These are phyloP conservation scores for Aureoboletus auriporus DNA, from an alignment of 768 basidiomycete genomes.

Conservation along the genomic window DNA sequence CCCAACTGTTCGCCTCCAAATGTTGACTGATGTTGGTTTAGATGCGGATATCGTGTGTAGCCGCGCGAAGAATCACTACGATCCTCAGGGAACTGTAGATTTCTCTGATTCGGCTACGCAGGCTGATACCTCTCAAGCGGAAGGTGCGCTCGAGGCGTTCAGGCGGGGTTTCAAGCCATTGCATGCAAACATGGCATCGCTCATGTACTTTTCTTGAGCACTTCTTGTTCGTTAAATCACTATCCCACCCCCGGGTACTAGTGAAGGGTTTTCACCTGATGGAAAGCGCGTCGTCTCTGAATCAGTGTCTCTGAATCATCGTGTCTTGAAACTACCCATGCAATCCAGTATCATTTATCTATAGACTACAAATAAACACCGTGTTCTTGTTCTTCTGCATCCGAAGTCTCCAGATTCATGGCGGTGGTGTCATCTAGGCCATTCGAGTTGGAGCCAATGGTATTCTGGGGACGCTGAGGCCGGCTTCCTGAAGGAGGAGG, in stretches of 20 bases:
- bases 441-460: conserved; percentile 9
- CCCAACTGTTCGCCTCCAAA: background rate
- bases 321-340: too few relatives aligned
- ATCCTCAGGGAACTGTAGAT: conserved; percentile 54
- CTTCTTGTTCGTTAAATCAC: background rate
- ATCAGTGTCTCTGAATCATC: too few relatives aligned
- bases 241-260: too few relatives aligned
- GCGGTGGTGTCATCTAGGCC: conserved; percentile 8
- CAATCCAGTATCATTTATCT: too few relatives aligned
- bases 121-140: conserved; percentile 36
- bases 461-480: conserved; percentile 2
- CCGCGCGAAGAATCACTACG: conserved; percentile 78
- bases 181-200: conserved; percentile 42
- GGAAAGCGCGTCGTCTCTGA: background rate
- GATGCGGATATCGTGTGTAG: conserved; percentile 77
- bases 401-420: background rate
- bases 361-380: conserved; percentile 27
- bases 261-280: background rate
- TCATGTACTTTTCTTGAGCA: conserved; percentile 58
- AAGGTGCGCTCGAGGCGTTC: conserved; percentile 45
- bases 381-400: conserved; percentile 4
- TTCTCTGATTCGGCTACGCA: conserved; percentile 59
- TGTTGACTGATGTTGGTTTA: conserved; percentile 23
- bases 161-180: conserved; percentile 53
- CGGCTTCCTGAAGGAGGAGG: background rate